phyloP scores from a whole-genome alignment of 306 rosid species.

The Quercus alba region DNA sequence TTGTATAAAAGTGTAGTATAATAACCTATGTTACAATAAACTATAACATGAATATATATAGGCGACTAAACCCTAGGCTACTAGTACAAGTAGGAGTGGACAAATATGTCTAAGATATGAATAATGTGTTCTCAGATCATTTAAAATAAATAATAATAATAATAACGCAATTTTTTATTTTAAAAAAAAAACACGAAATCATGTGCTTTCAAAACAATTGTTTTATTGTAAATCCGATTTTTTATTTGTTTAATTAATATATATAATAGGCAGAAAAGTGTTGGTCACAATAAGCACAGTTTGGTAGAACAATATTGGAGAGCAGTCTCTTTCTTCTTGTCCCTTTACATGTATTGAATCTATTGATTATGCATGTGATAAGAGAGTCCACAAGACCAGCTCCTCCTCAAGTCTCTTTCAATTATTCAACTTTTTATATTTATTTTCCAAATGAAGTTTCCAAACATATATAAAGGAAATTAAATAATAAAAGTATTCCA shows the following conservation, averaged over 20 bases:
- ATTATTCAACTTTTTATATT: not conserved
- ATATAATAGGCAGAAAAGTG: no score
- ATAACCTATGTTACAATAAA: no score
- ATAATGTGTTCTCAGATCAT: no score
- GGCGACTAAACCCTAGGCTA: no score
- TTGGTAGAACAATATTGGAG: not conserved
- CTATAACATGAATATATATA: no score
- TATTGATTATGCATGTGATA: conserved; percentile 3
- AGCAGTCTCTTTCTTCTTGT: not conserved
- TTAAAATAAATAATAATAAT: not conserved
- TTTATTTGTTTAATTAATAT: not conserved
- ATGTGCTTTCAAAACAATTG: not conserved
- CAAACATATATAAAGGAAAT: not conserved
- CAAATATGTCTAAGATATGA: no score
- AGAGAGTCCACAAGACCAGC: not conserved
- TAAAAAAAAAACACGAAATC: not conserved
- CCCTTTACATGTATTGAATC: not conserved
- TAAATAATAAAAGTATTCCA: not conserved
- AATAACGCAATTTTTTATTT: not conserved
- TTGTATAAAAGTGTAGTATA: no score
- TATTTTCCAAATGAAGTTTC: not conserved
- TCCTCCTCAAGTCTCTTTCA: not conserved
- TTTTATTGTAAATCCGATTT: not conserved
- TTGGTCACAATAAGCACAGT: no score
- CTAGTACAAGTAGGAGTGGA: no score